Evolutionary conservation across 345 rosid species (phyloP), one percentile per base, ranked within the genome.

Genomic region (Camelina laxa): DNA sequence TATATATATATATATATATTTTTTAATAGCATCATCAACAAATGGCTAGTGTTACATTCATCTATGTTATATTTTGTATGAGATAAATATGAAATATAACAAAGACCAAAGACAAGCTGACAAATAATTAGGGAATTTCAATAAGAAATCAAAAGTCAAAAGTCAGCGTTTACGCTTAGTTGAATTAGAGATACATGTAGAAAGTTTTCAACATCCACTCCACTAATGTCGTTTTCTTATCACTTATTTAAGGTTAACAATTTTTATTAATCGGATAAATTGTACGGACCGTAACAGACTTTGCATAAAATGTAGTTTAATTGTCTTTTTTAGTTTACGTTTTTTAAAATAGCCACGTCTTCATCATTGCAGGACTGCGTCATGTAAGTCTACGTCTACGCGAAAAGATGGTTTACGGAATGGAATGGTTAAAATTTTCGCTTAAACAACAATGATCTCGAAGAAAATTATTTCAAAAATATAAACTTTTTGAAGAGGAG

Each of bases 191-290:
- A 33, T 50, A n/a, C 4, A n/a, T n/a, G n/a, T n/a, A n/a, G n/a
- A 22, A 75, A 69, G 79, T 76, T 76, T n/a, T 70, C 80, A 70
- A 70, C 31, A 76, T 76, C 80, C 71, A 76, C 80, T 56, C 75
- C 80, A 76, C 80, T 76, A 54, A 47, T 54, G 70, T 33, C 70
- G 35, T 69, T 76, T 69, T 70, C 31, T 55, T 35, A 53, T 58
- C 16, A 62, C 13, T 51, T 42, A 57, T 58, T 42, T 16, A 48
- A 13, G 30, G 4, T 27, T 4, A 27, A 27, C 30, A 27, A 27
- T 27, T 27, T 3, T 0, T 27, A 4, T 27, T 27, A 4, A 27
- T 27, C 30, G 30, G 30, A 27, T 27, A 27, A 22, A 63, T 36
- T 24, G 80, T 76, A 76, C 75, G 80, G 80, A 70, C 27, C 54